Base-by-base conservation (phyloP, 129 eudicot species). In the Artemisia tridentata region DNA sequence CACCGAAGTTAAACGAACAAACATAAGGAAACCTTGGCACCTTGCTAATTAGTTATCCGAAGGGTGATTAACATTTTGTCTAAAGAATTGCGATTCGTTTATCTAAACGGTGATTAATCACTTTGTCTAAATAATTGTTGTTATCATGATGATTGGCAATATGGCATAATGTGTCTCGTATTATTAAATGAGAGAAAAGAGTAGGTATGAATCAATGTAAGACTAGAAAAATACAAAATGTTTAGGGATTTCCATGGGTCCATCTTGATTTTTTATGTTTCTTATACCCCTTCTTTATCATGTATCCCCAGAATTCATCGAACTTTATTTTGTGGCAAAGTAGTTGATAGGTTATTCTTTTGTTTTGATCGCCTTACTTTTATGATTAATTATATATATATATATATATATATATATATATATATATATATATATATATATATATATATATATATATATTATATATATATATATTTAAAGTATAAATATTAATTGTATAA, bases 221-320 rank as follows among this genome's bases (percentile, higher is more conserved):
- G 65, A 70, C 71, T 53, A 50, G 67, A 69, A 77, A 59, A 62
- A 50, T 70, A 77, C 81, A 77, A 77, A 77, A 61, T 59, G 21
- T 51, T 70, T 69, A 34, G 41, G 63, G 81, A 77, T 77, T 70
- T 77, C 6, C 41, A 63, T 62, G 76, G 81, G 66, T 29, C 76
- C 81, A 70, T 54, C 60, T 34, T 70, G 80, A 71, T 77, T 52
- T 77, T 77, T 69, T 62, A 51, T 69, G 71, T 62, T 63, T 69
- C 76, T 48, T 77, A 38, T 69, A 20, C 45, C 31, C 68, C 27
- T 61, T 48, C 29, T 34, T 61, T 73, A 54, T 43, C 63, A 50
- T 73, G 64, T 73, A 62, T 64, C 63, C 38, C 62, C 52, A 31
- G 13, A 53, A 11, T 67, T 11, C 34, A 15, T 47, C 19, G 14